phyloP scores from a whole-genome alignment of 164 flowering plant genomes.

The Pachysandra terminalis region DNA sequence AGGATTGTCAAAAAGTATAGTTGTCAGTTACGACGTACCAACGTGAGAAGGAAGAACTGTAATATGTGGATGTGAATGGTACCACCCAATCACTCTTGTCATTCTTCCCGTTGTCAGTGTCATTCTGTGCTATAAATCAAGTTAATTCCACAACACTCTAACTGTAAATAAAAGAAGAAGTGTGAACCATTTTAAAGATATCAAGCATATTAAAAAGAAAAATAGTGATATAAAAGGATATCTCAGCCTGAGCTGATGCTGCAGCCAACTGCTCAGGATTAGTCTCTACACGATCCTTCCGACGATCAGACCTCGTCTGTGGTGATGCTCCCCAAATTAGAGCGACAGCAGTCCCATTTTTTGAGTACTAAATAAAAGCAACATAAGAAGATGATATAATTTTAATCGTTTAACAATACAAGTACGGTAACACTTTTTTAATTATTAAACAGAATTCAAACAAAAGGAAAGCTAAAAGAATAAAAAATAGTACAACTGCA shows the following conservation, averaged over 20 bases:
- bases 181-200: not conserved
- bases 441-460: no score
- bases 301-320: constrained; percentile 89
- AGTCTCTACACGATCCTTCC: constrained; percentile 94
- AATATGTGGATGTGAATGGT: constrained; percentile 98
- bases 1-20: not conserved
- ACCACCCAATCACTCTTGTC: constrained; percentile 99
- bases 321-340: constrained; percentile 98
- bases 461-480: no score
- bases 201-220: not conserved
- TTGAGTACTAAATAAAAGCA: constrained; percentile 39
- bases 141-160: constrained; percentile 1
- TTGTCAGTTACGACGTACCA: constrained; percentile 45
- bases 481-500: not conserved
- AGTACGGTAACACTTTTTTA: no score
- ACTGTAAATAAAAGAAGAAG: not conserved
- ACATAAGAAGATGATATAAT: no score
- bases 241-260: constrained; percentile 95
- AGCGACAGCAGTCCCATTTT: constrained; percentile 74
- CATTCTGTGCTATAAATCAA: constrained; percentile 84
- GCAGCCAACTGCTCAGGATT: constrained; percentile 99
- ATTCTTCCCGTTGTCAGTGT: constrained; percentile 68
- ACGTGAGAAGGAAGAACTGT: constrained; percentile 98
- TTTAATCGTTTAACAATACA: no score
- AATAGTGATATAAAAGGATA: constrained; percentile 53